Conservation (phyloP, 192 early-diverging fungal species). For the Allomyces macrogynus region DNA sequence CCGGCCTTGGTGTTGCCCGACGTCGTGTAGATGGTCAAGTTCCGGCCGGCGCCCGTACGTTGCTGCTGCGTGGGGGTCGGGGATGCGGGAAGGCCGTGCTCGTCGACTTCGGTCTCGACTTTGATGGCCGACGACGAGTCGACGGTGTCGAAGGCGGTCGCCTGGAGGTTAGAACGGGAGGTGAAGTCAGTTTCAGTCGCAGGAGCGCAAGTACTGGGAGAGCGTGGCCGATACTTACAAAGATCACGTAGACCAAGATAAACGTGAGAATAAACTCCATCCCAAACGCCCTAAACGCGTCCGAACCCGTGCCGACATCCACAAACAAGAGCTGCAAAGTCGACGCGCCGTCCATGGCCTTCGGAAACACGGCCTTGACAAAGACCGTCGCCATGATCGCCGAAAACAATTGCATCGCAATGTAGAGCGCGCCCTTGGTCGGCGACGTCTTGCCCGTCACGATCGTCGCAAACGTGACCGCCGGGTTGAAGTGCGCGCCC, state of each 20-base stretch:
- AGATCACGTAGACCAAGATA: slow-evolving; percentile 40
- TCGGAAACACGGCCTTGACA: slow-evolving; percentile 30
- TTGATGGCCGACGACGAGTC: not conserved
- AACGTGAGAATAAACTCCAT: slow-evolving; percentile 38
- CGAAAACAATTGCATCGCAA: slow-evolving; percentile 29
- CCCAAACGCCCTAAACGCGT: slow-evolving; percentile 26
- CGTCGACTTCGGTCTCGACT: slow-evolving; percentile 1
- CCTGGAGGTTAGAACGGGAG: not conserved
- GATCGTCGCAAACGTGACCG: slow-evolving; percentile 36
- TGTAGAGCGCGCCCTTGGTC: slow-evolving; percentile 24
- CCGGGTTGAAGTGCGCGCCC: slow-evolving; percentile 44
- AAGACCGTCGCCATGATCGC: slow-evolving; percentile 22
- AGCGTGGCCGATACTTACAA: slow-evolving; percentile 4
- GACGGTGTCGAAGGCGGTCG: slow-evolving; percentile 42
- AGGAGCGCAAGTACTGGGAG: too few relatives aligned
- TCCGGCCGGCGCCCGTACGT: slow-evolving; percentile 14
- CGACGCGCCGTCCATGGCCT: slow-evolving; percentile 10
- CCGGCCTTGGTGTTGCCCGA: slow-evolving; percentile 43
- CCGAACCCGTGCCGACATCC: slow-evolving; percentile 12
- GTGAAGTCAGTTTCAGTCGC: too few relatives aligned
- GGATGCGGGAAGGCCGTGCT: slow-evolving; percentile 5
- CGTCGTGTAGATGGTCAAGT: slow-evolving; percentile 43
- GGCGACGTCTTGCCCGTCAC: slow-evolving; percentile 32
- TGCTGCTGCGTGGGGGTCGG: too few relatives aligned
- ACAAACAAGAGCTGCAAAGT: slow-evolving; percentile 15